Conservation (phyloP, 192 early-diverging fungal species). For the Gigaspora rosea region DNA sequence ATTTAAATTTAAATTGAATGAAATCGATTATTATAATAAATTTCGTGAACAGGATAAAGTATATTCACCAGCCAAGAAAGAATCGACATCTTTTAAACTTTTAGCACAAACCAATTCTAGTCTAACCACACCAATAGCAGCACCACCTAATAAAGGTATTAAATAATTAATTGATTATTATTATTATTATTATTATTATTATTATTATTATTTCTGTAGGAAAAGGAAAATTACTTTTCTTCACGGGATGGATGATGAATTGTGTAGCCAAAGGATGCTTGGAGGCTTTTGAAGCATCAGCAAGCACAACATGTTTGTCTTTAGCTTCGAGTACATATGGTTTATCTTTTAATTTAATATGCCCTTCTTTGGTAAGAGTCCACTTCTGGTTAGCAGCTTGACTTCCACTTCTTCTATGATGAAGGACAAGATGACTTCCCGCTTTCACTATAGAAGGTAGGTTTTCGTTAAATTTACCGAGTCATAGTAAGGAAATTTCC, state of each 20-base stretch:
- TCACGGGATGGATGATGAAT: too few relatives aligned
- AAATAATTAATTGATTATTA: too few relatives aligned
- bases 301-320: too few relatives aligned
- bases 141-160: background rate
- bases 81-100: slow-evolving; percentile 7
- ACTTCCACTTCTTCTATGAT: too few relatives aligned
- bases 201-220: background rate
- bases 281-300: too few relatives aligned
- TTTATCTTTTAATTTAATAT: background rate
- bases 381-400: slow-evolving; percentile 9
- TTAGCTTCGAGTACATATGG: background rate
- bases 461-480: too few relatives aligned
- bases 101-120: slow-evolving; percentile 21
- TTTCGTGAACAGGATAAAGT: background rate
- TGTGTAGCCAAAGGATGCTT: too few relatives aligned
- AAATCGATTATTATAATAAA: background rate
- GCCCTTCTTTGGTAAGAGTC: background rate
- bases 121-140: slow-evolving; percentile 29
- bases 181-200: background rate
- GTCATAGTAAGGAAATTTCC: too few relatives aligned
- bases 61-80: background rate
- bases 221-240: too few relatives aligned
- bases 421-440: too few relatives aligned
- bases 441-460: too few relatives aligned
- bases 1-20: background rate